These are phyloP conservation scores for Leucocoprinus birnbaumii DNA, from an alignment of 768 basidiomycete genomes.

Conservation along the genomic window DNA sequence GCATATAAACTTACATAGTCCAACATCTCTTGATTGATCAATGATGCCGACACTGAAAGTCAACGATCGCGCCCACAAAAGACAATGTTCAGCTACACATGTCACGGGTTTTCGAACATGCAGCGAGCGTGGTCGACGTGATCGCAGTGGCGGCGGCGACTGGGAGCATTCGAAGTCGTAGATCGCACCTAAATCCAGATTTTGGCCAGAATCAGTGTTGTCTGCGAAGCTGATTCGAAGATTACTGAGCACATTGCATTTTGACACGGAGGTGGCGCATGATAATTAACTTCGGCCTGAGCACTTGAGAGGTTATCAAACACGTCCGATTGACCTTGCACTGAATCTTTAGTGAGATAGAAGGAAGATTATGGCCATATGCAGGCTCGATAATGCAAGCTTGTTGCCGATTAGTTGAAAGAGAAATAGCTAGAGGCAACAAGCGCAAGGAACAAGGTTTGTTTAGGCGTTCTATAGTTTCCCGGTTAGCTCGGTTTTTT, in stretches of 20 bases:
- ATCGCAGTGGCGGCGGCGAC: slow-evolving; percentile 4
- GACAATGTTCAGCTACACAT: not conserved
- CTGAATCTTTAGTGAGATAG: slow-evolving; percentile 8
- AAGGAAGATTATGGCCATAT: slow-evolving; percentile 5
- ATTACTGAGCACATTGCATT: slow-evolving; percentile 4
- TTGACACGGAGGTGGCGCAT: slow-evolving; percentile 6
- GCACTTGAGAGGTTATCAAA: slow-evolving; percentile 7
- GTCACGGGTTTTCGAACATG: not conserved
- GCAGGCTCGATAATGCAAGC: not conserved
- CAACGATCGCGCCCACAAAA: not conserved
- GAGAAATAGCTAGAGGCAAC: not conserved
- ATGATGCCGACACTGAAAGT: not conserved
- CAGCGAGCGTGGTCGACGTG: not conserved
- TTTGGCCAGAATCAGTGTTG: not conserved
- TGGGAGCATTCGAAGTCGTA: not conserved
- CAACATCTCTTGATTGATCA: not conserved
- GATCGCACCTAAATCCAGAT: slow-evolving; percentile 9
- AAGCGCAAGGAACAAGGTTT: not conserved
- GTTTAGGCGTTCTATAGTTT: not conserved
- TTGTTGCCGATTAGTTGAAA: not conserved
- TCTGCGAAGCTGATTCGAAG: slow-evolving; percentile 1
- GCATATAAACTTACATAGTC: not conserved
- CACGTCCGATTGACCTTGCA: slow-evolving; percentile 5
- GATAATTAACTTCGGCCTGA: slow-evolving; percentile 4
- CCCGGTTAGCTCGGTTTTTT: not conserved